Evolutionary conservation across 306 rosid species (phyloP).

Genomic region (Arachis hypogaea): DNA sequence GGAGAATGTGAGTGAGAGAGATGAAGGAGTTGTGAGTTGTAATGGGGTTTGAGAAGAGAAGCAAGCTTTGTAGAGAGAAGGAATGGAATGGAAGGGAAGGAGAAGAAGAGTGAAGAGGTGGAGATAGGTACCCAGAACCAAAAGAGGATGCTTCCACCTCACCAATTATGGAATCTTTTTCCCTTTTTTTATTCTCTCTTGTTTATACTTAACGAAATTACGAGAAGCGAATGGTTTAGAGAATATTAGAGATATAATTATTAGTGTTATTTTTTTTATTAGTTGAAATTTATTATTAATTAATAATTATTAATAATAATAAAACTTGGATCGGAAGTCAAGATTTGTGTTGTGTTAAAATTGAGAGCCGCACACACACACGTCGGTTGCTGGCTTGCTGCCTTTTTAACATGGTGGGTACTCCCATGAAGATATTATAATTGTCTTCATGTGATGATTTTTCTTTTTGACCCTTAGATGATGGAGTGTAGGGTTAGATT

Average conservation of each 20-base stretch:
- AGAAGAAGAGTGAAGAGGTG: slow-evolving; percentile 24
- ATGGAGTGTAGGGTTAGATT: too few relatives aligned
- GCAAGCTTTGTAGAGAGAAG: slow-evolving; percentile 39
- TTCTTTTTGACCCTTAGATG: too few relatives aligned
- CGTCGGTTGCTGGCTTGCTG: neutral
- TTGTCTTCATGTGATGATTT: too few relatives aligned
- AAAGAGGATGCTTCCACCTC: slow-evolving; percentile 59
- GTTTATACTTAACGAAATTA: neutral
- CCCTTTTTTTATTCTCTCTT: neutral
- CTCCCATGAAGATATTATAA: too few relatives aligned
- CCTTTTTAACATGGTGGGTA: neutral
- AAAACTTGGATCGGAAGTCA: slow-evolving; percentile 47
- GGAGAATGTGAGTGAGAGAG: neutral
- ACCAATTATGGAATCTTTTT: slow-evolving; percentile 48
- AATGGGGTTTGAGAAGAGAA: slow-evolving; percentile 25
- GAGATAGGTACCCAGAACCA: slow-evolving; percentile 45
- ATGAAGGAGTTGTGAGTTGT: neutral
- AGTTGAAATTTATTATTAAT: too few relatives aligned
- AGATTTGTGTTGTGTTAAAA: slow-evolving; percentile 6
- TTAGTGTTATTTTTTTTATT: too few relatives aligned
- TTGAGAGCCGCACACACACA: slow-evolving; percentile 3
- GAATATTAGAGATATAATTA: too few relatives aligned
- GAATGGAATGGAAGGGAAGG: too few relatives aligned
- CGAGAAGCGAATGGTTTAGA: too few relatives aligned
- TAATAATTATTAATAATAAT: neutral